These are phyloP conservation scores for Platanthera guangdongensis DNA, from an alignment of 106 monocot genomes.

Conservation along the genomic window DNA sequence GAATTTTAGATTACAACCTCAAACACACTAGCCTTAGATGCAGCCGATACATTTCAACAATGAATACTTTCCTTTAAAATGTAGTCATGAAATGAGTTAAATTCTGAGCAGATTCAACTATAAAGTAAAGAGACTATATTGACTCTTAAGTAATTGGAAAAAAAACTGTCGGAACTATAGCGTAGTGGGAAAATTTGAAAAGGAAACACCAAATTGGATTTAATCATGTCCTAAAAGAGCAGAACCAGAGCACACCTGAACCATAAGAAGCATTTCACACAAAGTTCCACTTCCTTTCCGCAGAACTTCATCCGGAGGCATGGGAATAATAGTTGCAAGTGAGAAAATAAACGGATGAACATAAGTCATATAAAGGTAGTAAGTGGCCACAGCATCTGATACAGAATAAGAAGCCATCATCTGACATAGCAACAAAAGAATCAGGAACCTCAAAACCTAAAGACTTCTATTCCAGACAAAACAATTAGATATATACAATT, in stretches of 20 bases:
- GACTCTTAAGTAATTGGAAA: neutral
- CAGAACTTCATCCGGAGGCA: conserved; percentile 95
- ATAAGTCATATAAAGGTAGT: conserved; percentile 97
- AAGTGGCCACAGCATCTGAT: conserved; percentile 98
- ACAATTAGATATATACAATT: neutral
- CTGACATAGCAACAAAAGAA: conserved; percentile 32
- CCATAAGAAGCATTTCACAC: conserved; percentile 99
- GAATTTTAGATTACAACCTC: neutral
- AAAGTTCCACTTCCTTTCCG: conserved; percentile 98
- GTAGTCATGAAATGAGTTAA: neutral
- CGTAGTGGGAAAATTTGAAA: neutral
- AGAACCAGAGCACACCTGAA: conserved; percentile 44
- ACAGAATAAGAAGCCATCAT: conserved; percentile 99
- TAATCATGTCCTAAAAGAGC: neutral
- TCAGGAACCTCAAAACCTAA: conserved; percentile 2
- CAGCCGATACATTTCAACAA: neutral
- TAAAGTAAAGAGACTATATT: neutral
- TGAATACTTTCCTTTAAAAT: neutral
- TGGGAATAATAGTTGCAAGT: conserved; percentile 96
- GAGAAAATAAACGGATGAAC: conserved; percentile 99
- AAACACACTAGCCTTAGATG: neutral
- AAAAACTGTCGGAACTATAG: neutral
- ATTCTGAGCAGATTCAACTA: neutral
- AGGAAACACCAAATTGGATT: neutral
- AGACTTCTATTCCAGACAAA: neutral